Evolutionary conservation across 2,329 filamentous ascomycete species (phyloP).

Genomic region (Xylogone sp.): DNA sequence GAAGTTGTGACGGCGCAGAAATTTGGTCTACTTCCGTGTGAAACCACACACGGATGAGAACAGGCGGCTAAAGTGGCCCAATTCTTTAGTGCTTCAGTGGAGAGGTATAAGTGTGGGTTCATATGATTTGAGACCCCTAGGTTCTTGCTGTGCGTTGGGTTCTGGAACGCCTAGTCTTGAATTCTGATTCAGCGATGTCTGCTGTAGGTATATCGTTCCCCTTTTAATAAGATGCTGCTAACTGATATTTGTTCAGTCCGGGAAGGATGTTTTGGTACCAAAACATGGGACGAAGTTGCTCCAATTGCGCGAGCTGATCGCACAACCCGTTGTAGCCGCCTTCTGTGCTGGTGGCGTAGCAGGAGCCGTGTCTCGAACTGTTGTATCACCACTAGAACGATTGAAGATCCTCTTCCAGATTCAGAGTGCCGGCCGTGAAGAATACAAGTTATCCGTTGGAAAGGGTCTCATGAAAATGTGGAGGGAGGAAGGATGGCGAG

Average conservation of each 20-base stretch:
- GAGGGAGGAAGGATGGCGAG: constrained; percentile 92
- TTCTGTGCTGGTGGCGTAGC: constrained; percentile 94
- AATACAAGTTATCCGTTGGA: constrained; percentile 89
- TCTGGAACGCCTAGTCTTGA: constrained; percentile 10
- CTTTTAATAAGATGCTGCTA: constrained; percentile 4
- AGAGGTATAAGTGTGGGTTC: constrained; percentile 8
- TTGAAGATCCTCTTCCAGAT: constrained; percentile 98
- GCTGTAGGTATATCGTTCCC: constrained; percentile 19
- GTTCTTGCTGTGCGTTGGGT: constrained; percentile 15
- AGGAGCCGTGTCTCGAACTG: constrained; percentile 94
- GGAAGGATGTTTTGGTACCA: constrained; percentile 21
- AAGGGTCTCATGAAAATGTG: constrained; percentile 94
- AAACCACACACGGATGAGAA: constrained; percentile 12
- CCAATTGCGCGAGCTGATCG: constrained; percentile 47
- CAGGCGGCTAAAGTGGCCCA: constrained; percentile 9
- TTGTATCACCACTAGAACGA: constrained; percentile 92
- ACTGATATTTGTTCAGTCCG: constrained; percentile 14
- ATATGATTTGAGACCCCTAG: constrained; percentile 12
- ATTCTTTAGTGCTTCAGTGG: constrained; percentile 11
- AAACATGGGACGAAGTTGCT: constrained; percentile 26
- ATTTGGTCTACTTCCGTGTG: neutral
- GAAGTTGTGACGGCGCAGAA: neutral
- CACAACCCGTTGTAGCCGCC: constrained; percentile 82
- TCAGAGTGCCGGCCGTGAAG: constrained; percentile 83
- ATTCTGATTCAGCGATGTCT: constrained; percentile 22